Evolutionary conservation across 78 protist genomes (phyloP), one percentile per base, ranked within the genome.

Genomic region (Dictyostelium discoideum): DNA sequence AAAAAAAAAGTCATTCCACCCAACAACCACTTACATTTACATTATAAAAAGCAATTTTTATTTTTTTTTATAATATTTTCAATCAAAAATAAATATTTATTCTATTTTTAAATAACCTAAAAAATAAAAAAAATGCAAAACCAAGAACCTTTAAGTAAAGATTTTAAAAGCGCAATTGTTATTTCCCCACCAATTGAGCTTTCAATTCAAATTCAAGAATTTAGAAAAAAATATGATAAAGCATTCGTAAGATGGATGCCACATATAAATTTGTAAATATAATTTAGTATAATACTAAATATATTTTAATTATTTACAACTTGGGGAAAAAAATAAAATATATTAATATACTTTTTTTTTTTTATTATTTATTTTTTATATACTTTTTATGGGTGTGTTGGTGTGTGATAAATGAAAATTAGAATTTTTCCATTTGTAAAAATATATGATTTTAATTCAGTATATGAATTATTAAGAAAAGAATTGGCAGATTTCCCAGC

Each of bases 171-270:
- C 13, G 95, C 97, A 40, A 85, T 95, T 39, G n/a, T 93, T 9
- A 63, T 90, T n/a, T 80, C 83, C 0, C 92, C 85, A 22, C 97
- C 97, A 16, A 42, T 81, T 10, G 97, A 84, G 11, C 50, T 82
- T 39, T 44, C 26, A 8, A 65, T 18, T 20, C 97, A 81, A 57
- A 39, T 95, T 26, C 94, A 95, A 87, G 42, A 40, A 16, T 40
- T 69, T 16, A 63, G 97, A 67, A 65, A 63, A 22, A 1, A 24
- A 8, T 57, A 90, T 82, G 97, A 95, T 92, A 73, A 93, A 2
- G 84, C 95, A 13, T 95, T 16, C 69, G 40, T 80, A 39, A 57
- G 97, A 54, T 95, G 97, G 97, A 95, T 95, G 97, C 97, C 97
- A 7, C 97, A 95, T 48, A 84, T 95, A n/a, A 95, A 95, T 40